phyloP scores from a whole-genome alignment of 2,329 filamentous ascomycete species.

The Colletotrichum truncatum region DNA sequence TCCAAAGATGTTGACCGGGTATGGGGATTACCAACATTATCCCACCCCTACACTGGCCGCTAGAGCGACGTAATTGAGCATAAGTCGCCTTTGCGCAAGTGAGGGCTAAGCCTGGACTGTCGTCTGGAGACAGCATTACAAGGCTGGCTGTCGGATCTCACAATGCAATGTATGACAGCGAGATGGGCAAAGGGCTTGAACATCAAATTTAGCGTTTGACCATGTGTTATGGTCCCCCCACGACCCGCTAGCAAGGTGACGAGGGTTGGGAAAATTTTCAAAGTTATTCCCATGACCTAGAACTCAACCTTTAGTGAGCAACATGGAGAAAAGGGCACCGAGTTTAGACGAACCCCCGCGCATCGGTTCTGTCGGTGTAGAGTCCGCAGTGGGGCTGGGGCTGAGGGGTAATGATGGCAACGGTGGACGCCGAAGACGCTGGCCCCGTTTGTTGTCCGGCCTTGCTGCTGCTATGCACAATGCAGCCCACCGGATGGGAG shows the following conservation, averaged over 20 bases:
- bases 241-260: neutral
- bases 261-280: neutral
- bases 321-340: constrained; percentile 1
- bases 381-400: constrained; percentile 20
- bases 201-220: neutral
- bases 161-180: neutral
- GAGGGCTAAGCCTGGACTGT: neutral
- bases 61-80: neutral
- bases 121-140: neutral
- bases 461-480: neutral
- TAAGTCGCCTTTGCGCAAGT: neutral
- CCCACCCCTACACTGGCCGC: neutral
- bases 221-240: neutral
- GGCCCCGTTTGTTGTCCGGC: constrained; percentile 18
- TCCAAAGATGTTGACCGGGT: neutral
- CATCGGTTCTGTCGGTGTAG: constrained; percentile 21
- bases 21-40: constrained; percentile 20
- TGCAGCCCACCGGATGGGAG: constrained; percentile 2
- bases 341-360: constrained; percentile 25
- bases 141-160: neutral
- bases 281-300: constrained; percentile 18
- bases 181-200: neutral
- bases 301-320: constrained; percentile 1
- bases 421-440: constrained; percentile 17
- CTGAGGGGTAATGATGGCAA: constrained; percentile 16